Evolutionary conservation across 2,329 filamentous ascomycete species (phyloP), one percentile per base, ranked within the genome.

Genomic region (Fusarium tanahbumbuense): DNA sequence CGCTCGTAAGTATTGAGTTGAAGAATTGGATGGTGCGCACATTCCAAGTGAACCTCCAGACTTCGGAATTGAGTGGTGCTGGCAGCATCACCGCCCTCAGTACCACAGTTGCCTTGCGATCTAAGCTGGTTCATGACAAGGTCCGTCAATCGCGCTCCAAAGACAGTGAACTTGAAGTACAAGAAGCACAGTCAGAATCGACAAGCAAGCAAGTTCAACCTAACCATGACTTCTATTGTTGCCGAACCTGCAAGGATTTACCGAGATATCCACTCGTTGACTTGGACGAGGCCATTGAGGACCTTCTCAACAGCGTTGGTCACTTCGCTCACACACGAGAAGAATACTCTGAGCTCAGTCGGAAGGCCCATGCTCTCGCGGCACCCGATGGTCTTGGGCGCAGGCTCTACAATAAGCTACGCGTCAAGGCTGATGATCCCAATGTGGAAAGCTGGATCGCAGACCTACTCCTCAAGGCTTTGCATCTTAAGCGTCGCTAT

Each of bases 1-100:
- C 57, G 6, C 42, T 60, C 3, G 57, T 60, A 11, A 60, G 57
- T 2, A 60, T 60, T 16, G 57, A 60, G 32, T n/a, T 60, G 18
- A 60, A 60, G 32, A 60, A 60, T 5, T 60, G 57, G 57, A 60
- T 60, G 57, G 52, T 57, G 12, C 57, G 57, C 23, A 60, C 57
- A 16, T 60, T 60, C 52, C 57, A 60, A 27, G 52, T 60, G 5
- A 60, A 57, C 42, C 34, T 60, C 2, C 57, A 60, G 22, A 60
- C 57, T 27, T 60, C 57, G 0, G 52, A 60, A 20, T 16, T 60
- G 52, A 57, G 57, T 11, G 57, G 52, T 10, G 57, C 57, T 2
- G 57, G 57, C 6, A 60, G 52, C 18, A 60, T 60, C 32, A 57
- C 23, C 0, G 57, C 57, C 11, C 57, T 60, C 18, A 41, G 52